Percentiles rank a stretch among this genome's conserved stretches.
phyloP scores from a whole-genome alignment of 371 early-diverging fungal species.

The Rhizomucor miehei region DNA sequence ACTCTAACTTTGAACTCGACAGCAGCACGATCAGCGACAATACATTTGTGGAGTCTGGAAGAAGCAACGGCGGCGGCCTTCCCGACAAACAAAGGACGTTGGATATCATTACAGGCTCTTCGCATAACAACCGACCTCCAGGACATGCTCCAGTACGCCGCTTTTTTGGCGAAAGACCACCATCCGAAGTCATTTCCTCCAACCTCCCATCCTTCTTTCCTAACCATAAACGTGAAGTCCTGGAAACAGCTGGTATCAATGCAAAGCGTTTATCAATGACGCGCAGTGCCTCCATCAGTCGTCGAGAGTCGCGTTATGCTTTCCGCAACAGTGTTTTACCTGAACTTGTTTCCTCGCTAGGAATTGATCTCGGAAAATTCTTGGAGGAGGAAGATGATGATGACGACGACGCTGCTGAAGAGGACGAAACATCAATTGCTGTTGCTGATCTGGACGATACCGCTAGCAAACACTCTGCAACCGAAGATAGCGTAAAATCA shows the following conservation, averaged over 20 bases:
- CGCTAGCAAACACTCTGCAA: neutral
- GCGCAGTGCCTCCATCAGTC: slow-evolving; percentile 25
- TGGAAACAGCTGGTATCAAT: slow-evolving; percentile 53
- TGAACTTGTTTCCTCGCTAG: slow-evolving; percentile 44
- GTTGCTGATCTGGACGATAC: too few relatives aligned
- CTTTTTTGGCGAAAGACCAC: slow-evolving; percentile 94
- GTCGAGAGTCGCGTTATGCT: slow-evolving; percentile 17
- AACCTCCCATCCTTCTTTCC: slow-evolving; percentile 91
- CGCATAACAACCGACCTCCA: slow-evolving; percentile 14
- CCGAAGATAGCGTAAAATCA: neutral
- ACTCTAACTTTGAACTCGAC: neutral
- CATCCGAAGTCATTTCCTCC: slow-evolving; percentile 84
- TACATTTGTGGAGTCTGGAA: neutral
- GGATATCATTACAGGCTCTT: slow-evolving; percentile 27
- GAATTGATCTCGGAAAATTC: slow-evolving; percentile 47
- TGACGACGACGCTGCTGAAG: slow-evolving; percentile 1
- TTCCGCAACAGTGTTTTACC: slow-evolving; percentile 49
- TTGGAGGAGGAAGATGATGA: slow-evolving; percentile 46
- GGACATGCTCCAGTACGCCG: slow-evolving; percentile 16
- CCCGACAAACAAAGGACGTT: slow-evolving; percentile 26
- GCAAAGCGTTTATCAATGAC: slow-evolving; percentile 47
- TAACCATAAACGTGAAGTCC: slow-evolving; percentile 44
- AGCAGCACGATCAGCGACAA: neutral
- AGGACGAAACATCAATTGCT: neutral
- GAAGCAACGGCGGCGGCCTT: slow-evolving; percentile 9